These are phyloP conservation scores for Yarrowia sp. DNA, from an alignment of 805 yeast genomes.

Conservation along the genomic window DNA sequence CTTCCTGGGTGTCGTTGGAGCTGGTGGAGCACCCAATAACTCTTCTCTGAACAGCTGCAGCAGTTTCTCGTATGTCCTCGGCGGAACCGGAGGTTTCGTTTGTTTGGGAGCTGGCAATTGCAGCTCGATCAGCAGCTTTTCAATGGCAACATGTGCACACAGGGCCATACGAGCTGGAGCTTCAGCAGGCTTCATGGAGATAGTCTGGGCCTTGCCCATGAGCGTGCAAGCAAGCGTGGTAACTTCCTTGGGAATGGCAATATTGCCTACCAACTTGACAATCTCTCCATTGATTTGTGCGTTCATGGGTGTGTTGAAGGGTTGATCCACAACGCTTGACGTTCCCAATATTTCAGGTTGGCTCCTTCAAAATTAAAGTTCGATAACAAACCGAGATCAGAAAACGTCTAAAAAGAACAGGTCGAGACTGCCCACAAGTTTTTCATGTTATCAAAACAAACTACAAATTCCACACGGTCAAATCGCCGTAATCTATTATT, in stretches of 20 bases:
- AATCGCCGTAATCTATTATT: background rate
- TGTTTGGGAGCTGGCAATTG: slow-evolving; percentile 29
- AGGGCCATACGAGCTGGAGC: slow-evolving; percentile 33
- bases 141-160: slow-evolving; percentile 34
- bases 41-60: slow-evolving; percentile 31
- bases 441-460: no score
- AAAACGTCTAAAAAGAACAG: no score
- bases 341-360: background rate
- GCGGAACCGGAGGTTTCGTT: slow-evolving; percentile 33
- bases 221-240: slow-evolving; percentile 1
- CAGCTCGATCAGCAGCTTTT: slow-evolving; percentile 27
- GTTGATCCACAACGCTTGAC: background rate
- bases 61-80: slow-evolving; percentile 30
- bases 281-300: slow-evolving; percentile 1
- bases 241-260: background rate
- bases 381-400: background rate
- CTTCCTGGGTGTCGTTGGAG: slow-evolving; percentile 17
- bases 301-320: background rate
- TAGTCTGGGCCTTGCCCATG: slow-evolving; percentile 6
- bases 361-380: background rate
- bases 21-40: slow-evolving; percentile 18
- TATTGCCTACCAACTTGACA: background rate
- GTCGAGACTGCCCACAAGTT: no score
- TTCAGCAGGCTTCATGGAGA: slow-evolving; percentile 32
- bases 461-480: no score